Evolutionary conservation across 768 basidiomycete genomes (phyloP), one percentile per base, ranked within the genome.

Genomic region (Galerina marginata): DNA sequence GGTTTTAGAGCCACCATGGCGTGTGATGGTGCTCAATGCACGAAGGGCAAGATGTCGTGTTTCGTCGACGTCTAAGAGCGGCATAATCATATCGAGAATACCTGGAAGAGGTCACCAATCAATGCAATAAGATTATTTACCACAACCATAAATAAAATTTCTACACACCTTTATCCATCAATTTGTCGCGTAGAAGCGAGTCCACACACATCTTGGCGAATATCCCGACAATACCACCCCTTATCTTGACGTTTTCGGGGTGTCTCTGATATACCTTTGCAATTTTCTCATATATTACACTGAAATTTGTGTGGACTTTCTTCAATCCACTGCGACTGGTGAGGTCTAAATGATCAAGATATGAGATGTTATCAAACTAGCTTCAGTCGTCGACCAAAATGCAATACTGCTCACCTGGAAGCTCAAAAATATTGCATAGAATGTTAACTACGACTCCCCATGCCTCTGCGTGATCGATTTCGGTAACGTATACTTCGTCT

Each of bases 181-280:
- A 74, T 59, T 84, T 83, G 70, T 88, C 82, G 15, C 89, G 77
- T 56, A 89, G 70, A 39, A 89, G 75, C 2, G 84, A 77, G 67
- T 89, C 88, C 0, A 77, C 79, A 36, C 79, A 87, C 84, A 89
- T 86, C 65, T 85, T 86, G 14, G 86, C 81, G 62, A 83, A 88
- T 49, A 90, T 84, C 7, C 82, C 84, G 7, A 87, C 77, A 45
- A 89, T 82, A 0, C 82, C 86, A 0, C 86, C 87, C 49, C 74
- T 71, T 15, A 89, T 73, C 58, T 78, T 80, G 38, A 82, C 78
- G 67, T 84, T 83, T 0, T 72, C 71, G 1, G 59, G 40, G 61
- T 83, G 75, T 12, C 71, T 74, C 1, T 77, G 67, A 63, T 83
- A 89, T 1, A 80, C 74, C n/a, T 73, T 72, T 47, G 87, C 82